Evolutionary conservation across 129 eudicot genomes (phyloP), one percentile per base, ranked within the genome.

Genomic region (Lactuca saligna): DNA sequence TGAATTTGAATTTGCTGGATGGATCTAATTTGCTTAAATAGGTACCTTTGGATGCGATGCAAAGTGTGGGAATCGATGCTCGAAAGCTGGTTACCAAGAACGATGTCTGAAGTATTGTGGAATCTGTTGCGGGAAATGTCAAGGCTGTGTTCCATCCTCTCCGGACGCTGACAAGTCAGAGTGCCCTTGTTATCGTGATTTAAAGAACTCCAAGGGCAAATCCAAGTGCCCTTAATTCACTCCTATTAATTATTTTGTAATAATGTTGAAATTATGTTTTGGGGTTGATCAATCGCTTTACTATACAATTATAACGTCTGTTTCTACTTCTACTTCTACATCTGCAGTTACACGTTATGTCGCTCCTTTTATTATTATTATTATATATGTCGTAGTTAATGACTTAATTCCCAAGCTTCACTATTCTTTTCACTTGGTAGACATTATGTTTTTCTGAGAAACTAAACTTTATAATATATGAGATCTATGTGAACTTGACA

Each of bases 171-270:
- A 86, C 76, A 89, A 89, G 54, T 68, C 76, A 6, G 87, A 87
- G 71, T 84, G 95, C 54, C 85, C 93, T 53, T 89, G 96, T 65
- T 89, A 89, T 80, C 78, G 78, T 29, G 85, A 83, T 61, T 51
- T 77, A 79, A 54, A 70, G 20, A 89, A 83, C 66, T 75, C 87
- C 38, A 89, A 89, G 84, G 96, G 96, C 69, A 79, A 64, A 10
- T 35, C 72, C 74, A 89, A 89, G 75, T 89, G 96, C 84, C 93
- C 94, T 77, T 81, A 12, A 71, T 4, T 25, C 14, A 25, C 51
- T 8, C 3, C 12, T 12, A 11, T 46, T 46, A 25, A 1, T 46
- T 8, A n/a, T 2, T 46, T 11, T 5, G 7, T 39, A 5, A 5
- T 39, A 5, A 10, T 46, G 15, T 4, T 10, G n/a, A 11, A 11